These are phyloP conservation scores for Saturnispora bothae DNA, from an alignment of 805 yeast species.

Conservation along the genomic window DNA sequence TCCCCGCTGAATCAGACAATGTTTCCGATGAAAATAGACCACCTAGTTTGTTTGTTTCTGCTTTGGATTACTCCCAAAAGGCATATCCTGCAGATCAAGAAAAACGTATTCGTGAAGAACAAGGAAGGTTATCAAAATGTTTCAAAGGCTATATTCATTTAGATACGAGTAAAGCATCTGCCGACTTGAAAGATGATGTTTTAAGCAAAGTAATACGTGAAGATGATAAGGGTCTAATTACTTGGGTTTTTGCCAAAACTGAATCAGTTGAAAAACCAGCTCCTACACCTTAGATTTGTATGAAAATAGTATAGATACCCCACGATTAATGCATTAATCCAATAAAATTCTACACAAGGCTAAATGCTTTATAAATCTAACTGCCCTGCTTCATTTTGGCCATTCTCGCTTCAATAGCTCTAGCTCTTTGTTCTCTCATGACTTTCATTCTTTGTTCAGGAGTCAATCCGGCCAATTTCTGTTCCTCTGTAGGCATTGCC, in stretches of 20 bases:
- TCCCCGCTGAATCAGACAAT: not conserved
- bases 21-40: constrained; percentile 15
- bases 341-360: no score
- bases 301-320: no score
- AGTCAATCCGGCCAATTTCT: constrained; percentile 49
- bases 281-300: no score
- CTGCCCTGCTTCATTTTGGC: not conserved
- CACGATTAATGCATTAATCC: no score
- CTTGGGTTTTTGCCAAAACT: constrained; percentile 7
- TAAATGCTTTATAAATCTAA: not conserved
- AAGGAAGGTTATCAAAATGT: constrained; percentile 42
- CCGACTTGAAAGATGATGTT: not conserved
- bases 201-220: not conserved
- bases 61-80: constrained; percentile 26
- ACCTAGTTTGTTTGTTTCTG: constrained; percentile 43
- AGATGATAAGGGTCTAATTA: constrained; percentile 3
- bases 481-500: constrained; percentile 25
- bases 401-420: constrained; percentile 87
- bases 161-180: constrained; percentile 32
- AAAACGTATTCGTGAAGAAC: constrained; percentile 7
- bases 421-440: constrained; percentile 89
- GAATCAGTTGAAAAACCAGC: no score
- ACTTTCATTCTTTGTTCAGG: constrained; percentile 67
- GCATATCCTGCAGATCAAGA: constrained; percentile 24
- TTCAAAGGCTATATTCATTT: constrained; percentile 54